Evolutionary conservation across 306 rosid species (phyloP).

Genomic region (Medicago lupulina): DNA sequence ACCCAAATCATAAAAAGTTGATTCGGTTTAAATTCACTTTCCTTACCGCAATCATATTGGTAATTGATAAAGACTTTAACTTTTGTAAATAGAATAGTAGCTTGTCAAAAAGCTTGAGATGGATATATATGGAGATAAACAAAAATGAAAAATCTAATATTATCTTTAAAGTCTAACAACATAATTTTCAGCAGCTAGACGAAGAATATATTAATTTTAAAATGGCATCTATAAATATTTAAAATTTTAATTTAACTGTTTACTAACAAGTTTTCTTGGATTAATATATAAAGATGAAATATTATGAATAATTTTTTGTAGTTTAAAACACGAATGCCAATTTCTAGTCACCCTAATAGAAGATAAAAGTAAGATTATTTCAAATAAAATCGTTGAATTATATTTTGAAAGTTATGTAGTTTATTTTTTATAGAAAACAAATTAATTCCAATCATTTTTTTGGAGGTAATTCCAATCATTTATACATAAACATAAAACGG

Average conservation of each 20-base stretch:
- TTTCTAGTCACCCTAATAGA: too few relatives aligned
- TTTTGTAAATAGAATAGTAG: neutral
- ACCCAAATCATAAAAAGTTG: slow-evolving; percentile 16
- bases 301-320: too few relatives aligned
- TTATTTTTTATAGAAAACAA: too few relatives aligned
- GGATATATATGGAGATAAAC: neutral
- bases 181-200: neutral
- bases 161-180: neutral
- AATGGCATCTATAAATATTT: neutral
- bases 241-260: neutral
- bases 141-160: neutral
- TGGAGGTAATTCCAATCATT: neutral
- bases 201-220: neutral
- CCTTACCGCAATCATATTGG: slow-evolving; percentile 11
- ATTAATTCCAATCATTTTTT: too few relatives aligned
- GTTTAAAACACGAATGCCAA: too few relatives aligned
- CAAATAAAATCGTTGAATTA: too few relatives aligned
- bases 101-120: slow-evolving; percentile 6
- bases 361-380: too few relatives aligned
- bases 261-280: neutral
- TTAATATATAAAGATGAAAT: too few relatives aligned
- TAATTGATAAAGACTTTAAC: neutral
- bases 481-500: neutral
- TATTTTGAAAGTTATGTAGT: too few relatives aligned
- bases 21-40: slow-evolving; percentile 22